Evolutionary conservation across 129 eudicot genomes (phyloP), one percentile per base, ranked within the genome.

Genomic region (Calendula officinalis): DNA sequence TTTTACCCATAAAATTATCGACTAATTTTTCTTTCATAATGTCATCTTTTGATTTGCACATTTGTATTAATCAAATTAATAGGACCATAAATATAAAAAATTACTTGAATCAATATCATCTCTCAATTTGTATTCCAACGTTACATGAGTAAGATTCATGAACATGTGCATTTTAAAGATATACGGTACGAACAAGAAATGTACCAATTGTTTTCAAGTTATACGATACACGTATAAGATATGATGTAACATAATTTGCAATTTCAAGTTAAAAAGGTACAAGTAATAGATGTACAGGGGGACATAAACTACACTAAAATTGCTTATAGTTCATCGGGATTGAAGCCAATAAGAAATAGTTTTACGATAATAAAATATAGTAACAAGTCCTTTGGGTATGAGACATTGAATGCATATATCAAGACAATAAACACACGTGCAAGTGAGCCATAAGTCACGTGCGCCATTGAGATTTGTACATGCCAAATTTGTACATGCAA

Each of bases 361-460:
- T 44, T 66, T 41, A 39, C 46, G 55, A 12, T 14, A 33, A 50
- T 71, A 71, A 35, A 73, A 64, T 64, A 73, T 49, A 71, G 44
- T 44, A 15, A 3, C 38, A 22, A 39, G 61, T 60, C 45, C 27
- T 71, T 71, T 14, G 76, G 59, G 62, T 46, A 48, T 73, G 72
- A 73, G 78, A 65, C 78, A 73, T 73, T 46, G 61, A 73, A 66
- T 74, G 61, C 73, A 66, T 10, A 60, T 39, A 48, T 58, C 78
- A 66, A 74, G 78, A 57, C 72, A 66, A 66, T 66, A 66, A 74
- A 17, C 78, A 74, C 78, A 66, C 78, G 73, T 74, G 78, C 78
- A 74, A 56, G 62, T 38, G 67, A 66, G 27, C 68, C 62, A 16
- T 27, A 49, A 65, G 73, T 66, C 78, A 73, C 78, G 72, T 73